Evolutionary conservation across 129 eudicot genomes (phyloP).

Genomic region (Flaveria ramosissima): DNA sequence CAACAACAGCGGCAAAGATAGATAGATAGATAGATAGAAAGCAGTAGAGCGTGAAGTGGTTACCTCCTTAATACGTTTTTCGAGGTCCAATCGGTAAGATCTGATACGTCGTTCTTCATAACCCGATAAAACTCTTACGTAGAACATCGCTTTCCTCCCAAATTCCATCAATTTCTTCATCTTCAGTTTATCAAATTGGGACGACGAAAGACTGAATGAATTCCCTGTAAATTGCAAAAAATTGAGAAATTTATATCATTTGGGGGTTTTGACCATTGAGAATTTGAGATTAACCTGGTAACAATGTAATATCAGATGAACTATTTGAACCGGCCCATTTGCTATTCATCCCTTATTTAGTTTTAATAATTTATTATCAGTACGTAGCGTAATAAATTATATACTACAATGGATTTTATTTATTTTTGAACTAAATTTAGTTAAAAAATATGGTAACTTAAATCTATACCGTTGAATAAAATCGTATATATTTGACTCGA

Average conservation of each 20-base stretch:
- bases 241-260: background rate
- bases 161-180: conserved; percentile 71
- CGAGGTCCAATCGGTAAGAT: conserved; percentile 59
- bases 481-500: no score
- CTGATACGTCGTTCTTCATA: conserved; percentile 90
- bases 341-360: background rate
- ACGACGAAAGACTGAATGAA: background rate
- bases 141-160: conserved; percentile 86
- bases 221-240: background rate
- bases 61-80: conserved; percentile 59
- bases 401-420: no score
- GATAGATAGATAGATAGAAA: no score
- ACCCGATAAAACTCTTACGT: conserved; percentile 89
- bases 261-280: background rate
- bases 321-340: background rate
- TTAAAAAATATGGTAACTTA: no score
- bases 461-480: no score
- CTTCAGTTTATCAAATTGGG: background rate
- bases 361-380: no score
- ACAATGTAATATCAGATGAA: background rate
- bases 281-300: background rate
- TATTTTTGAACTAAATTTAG: no score
- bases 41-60: background rate
- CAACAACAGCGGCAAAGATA: background rate
- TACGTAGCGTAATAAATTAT: no score